Base-by-base conservation (phyloP, 23 red algal species). In the Agarophyton chilense region DNA sequence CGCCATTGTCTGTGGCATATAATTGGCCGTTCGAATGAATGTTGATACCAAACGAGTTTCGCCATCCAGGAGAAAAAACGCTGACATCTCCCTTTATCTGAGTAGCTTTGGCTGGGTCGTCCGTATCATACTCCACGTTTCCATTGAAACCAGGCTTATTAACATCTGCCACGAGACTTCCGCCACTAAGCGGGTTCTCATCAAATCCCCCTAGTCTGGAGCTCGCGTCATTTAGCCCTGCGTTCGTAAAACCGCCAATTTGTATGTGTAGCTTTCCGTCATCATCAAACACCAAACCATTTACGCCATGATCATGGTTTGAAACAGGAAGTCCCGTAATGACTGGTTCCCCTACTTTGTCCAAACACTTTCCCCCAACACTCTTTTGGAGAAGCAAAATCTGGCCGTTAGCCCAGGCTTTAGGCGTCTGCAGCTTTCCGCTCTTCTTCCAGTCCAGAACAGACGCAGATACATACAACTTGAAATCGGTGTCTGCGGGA, bases 81-180 rank as follows among this genome's bases (percentile, higher is more conserved):
- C 22, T 66, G 22, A 94, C 91, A 34, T 94, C 91, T 10, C 91
- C 91, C 19, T 50, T 41, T 8, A 67, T 67, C 53, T 94, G 91
- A 26, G 53, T 32, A n/a, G 91, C 91, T 33, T 43, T 77, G 3
- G 61, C 72, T 31, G 91, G 91, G 55, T 86, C 47, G 9, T 40
- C 73, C 3, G 21, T 18, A 35, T 94, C 60, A 55, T 94, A 94
- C 81, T 79, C 78, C 32, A 94, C 76, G 25, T 62, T 47, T 42
- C 91, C 91, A 62, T 94, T 86, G 53, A 94, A 94, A 56, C 91
- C 91, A 26, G 81, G 67, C 70, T 86, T 94, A 12, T 40, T 72
- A 6, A 94, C 81, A 9, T 54, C 46, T 35, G 82, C 91, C 18
- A 86, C 47, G 7, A 94, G 39, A 39, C 52, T 68, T 21, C 76